phyloP scores from a whole-genome alignment of 768 basidiomycete genomes.

The Clitopilus passeckerianus region DNA sequence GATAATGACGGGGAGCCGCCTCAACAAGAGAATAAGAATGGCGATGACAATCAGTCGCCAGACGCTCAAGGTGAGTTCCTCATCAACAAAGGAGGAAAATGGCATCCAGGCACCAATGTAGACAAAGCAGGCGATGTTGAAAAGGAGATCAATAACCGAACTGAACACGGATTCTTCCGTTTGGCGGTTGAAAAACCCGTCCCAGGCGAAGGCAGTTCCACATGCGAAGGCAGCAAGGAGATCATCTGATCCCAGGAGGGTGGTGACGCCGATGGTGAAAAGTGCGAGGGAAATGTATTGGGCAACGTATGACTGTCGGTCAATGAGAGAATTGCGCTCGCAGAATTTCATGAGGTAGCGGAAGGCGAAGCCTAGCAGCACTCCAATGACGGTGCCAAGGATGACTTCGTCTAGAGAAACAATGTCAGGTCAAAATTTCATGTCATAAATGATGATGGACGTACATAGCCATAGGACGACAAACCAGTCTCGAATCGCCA shows the following conservation, averaged over 20 bases:
- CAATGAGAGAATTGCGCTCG: constrained; percentile 79
- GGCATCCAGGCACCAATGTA: constrained; percentile 99
- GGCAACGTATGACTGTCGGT: constrained; percentile 91
- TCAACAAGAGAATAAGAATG: constrained; percentile 74
- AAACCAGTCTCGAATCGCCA: constrained; percentile 85
- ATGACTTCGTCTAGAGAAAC: constrained; percentile 67
- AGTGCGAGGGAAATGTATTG: constrained; percentile 85
- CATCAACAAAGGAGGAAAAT: constrained; percentile 72
- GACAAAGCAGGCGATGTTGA: constrained; percentile 94
- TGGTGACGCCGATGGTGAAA: constrained; percentile 79
- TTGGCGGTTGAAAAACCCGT: constrained; percentile 88
- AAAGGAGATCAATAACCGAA: constrained; percentile 92
- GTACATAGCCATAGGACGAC: constrained; percentile 80
- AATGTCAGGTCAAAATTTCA: constrained; percentile 5
- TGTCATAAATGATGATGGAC: no score
- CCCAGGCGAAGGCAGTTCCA: constrained; percentile 96
- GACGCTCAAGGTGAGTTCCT: constrained; percentile 61
- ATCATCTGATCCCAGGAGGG: constrained; percentile 88
- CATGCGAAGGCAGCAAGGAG: constrained; percentile 93
- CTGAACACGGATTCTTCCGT: constrained; percentile 95
- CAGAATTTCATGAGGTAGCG: constrained; percentile 93
- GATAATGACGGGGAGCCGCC: constrained; percentile 81
- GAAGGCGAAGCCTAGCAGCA: constrained; percentile 71
- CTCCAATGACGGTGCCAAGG: constrained; percentile 71
- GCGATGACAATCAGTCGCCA: constrained; percentile 86